These are phyloP conservation scores for Dactylellina haptotyla DNA, from an alignment of 2,329 filamentous ascomycete species.

Conservation along the genomic window DNA sequence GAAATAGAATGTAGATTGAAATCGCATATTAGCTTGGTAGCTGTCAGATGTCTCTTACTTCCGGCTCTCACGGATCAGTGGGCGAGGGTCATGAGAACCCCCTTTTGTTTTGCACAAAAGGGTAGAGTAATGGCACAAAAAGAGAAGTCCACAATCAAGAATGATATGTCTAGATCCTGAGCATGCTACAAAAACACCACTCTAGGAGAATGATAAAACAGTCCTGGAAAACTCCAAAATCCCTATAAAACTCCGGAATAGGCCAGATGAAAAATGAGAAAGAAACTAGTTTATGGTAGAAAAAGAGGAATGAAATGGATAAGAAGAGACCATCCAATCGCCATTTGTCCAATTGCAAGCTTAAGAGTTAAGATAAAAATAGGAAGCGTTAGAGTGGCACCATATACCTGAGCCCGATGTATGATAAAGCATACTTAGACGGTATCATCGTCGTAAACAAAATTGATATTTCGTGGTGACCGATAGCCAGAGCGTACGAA, in stretches of 20 bases:
- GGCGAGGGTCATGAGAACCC: too few relatives aligned
- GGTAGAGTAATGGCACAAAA: background rate
- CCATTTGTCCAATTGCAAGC: too few relatives aligned
- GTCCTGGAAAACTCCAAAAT: constrained; percentile 35
- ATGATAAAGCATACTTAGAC: constrained; percentile 65
- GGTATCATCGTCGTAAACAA: constrained; percentile 90
- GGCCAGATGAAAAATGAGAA: constrained; percentile 17
- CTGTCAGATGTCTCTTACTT: background rate
- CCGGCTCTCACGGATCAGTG: too few relatives aligned
- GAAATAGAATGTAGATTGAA: background rate
- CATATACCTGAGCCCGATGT: background rate
- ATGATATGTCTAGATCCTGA: constrained; percentile 24
- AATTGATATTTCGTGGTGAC: constrained; percentile 87
- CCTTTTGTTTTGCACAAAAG: too few relatives aligned
- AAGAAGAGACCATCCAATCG: background rate
- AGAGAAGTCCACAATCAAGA: constrained; percentile 14
- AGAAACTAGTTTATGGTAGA: background rate
- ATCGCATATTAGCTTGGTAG: background rate
- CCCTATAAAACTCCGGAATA: constrained; percentile 47
- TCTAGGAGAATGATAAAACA: constrained; percentile 17
- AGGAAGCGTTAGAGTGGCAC: too few relatives aligned
- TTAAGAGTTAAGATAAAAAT: too few relatives aligned
- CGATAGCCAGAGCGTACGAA: constrained; percentile 81
- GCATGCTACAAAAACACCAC: constrained; percentile 18
- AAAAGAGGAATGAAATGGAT: background rate